Evolutionary conservation across 2,329 filamentous ascomycete genomes (phyloP).

Genomic region (Cercospora sp.): DNA sequence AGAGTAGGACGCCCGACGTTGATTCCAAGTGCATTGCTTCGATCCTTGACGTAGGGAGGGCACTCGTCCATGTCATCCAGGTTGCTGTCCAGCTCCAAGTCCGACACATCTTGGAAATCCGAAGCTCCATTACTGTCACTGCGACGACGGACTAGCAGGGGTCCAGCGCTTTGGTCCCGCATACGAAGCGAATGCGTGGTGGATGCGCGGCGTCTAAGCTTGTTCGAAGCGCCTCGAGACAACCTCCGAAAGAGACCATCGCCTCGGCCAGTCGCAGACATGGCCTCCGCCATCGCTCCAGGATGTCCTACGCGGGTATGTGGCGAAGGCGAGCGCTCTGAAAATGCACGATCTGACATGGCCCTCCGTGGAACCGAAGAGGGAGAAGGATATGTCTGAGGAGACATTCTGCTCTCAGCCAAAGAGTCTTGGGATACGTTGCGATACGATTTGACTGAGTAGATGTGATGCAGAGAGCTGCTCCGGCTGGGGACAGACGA

Average conservation of each 20-base stretch:
- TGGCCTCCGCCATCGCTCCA: conserved; percentile 64
- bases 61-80: conserved; percentile 45
- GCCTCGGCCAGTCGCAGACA: conserved; percentile 56
- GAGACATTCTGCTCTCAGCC: conserved; percentile 30
- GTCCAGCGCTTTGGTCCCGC: conserved; percentile 85
- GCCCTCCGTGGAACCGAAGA: conserved; percentile 29
- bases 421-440: conserved; percentile 29
- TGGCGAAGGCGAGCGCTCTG: conserved; percentile 57
- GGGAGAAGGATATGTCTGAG: conserved; percentile 30
- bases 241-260: conserved; percentile 74
- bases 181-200: conserved; percentile 70
- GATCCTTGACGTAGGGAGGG: conserved; percentile 29
- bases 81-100: conserved; percentile 59
- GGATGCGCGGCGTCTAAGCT: conserved; percentile 72
- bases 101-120: conserved; percentile 50
- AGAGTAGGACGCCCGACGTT: conserved; percentile 37
- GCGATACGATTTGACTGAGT: conserved; percentile 23
- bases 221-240: conserved; percentile 75
- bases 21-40: conserved; percentile 47
- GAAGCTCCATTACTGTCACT: conserved; percentile 83
- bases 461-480: conserved; percentile 43
- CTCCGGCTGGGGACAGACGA: conserved; percentile 34
- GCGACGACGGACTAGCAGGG: conserved; percentile 79
- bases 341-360: conserved; percentile 37
- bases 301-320: conserved; percentile 44